A percentile compares a stretch with the other conserved stretches of the same genome.
phyloP scores from a whole-genome alignment of 352 stramenopile species.

The Phytophthora colocasiae region DNA sequence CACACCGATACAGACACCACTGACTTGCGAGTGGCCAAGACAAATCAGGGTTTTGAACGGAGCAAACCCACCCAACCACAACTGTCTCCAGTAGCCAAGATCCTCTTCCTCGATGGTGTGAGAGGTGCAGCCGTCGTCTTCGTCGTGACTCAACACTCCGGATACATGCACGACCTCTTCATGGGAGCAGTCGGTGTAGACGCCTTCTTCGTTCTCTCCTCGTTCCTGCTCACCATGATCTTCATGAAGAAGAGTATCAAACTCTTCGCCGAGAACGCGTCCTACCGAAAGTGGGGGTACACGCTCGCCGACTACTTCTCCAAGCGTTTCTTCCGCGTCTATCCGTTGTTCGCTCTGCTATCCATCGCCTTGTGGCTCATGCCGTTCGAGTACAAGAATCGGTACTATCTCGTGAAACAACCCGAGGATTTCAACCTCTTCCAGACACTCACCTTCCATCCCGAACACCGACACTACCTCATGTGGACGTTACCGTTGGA shows the following conservation, averaged over 20 bases:
- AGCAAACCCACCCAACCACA: neutral
- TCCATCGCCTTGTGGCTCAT: conserved; percentile 14
- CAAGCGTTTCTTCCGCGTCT: conserved; percentile 22
- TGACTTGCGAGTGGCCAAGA: neutral
- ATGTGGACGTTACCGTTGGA: conserved; percentile 23
- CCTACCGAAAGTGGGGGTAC: conserved; percentile 15
- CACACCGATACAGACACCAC: neutral
- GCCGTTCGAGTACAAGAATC: conserved; percentile 7
- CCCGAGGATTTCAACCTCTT: conserved; percentile 13
- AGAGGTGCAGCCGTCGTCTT: conserved; percentile 4
- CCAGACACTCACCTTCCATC: conserved; percentile 12
- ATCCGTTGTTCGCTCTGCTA: conserved; percentile 11
- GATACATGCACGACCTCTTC: conserved; percentile 7
- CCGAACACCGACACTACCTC: conserved; percentile 11
- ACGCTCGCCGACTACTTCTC: conserved; percentile 21
- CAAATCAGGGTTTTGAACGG: neutral
- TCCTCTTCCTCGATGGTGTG: neutral
- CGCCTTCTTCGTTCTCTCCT: conserved; percentile 25
- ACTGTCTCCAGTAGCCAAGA: neutral
- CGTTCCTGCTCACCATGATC: conserved; percentile 23
- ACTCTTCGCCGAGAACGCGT: conserved; percentile 5
- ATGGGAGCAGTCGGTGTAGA: conserved; percentile 17
- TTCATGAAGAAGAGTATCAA: conserved; percentile 33
- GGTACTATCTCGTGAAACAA: conserved; percentile 7
- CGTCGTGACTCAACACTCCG: conserved; percentile 11